Base-by-base conservation (phyloP, 371 early-diverging fungal species). In the Blakeslea trispora region DNA sequence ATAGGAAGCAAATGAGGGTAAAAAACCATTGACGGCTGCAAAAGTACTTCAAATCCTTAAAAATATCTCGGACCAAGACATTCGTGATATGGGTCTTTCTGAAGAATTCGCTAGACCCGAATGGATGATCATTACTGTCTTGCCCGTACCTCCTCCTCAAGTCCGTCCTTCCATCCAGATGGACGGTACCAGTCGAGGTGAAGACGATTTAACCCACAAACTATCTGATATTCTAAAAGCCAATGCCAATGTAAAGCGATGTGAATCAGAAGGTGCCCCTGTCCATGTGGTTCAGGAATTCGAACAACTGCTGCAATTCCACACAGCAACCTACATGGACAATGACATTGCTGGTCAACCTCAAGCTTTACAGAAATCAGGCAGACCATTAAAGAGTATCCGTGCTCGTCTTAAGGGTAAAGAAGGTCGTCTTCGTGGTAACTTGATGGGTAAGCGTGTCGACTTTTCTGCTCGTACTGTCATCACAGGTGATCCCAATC, bases 371-470 rank as follows among this genome's bases (percentile, higher is more conserved):
- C 99, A 99, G 67, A 97, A 88, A 74, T 91, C 94, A 45, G 99
- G 99, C 19, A 82, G 99, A 75, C 99, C 99, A 44, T 79, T 96
- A 59, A 99, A 99, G 75, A 90, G 96, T 17, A 95, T 99, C 58
- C 88, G 97, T 57, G 97, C 98, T 18, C 85, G 99, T 66, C 84
- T 99, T 52, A 99, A 99, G 86, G 99, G 99, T 57, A 99, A 99
- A 74, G 99, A 99, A 81, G 99, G 99, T 42, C 92, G 99, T 62
- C 83, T 99, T 50, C 90, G 99, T 77, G 99, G 99, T 49, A 99
- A 99, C 74, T 76, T 99, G 65, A 99, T 99, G 99, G 99, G 99
- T 49, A 99, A 99, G 75, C 94, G 99, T 80, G 99, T 99, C 0
- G 99, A 99, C 77, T 99, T 99, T 74, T 96, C 97, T 44, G 99